A percentile compares a stretch with the other conserved stretches of the same genome.
These are phyloP conservation scores for Coemansia sp. DNA, from an alignment of 192 early-diverging fungal genomes.

Conservation along the genomic window DNA sequence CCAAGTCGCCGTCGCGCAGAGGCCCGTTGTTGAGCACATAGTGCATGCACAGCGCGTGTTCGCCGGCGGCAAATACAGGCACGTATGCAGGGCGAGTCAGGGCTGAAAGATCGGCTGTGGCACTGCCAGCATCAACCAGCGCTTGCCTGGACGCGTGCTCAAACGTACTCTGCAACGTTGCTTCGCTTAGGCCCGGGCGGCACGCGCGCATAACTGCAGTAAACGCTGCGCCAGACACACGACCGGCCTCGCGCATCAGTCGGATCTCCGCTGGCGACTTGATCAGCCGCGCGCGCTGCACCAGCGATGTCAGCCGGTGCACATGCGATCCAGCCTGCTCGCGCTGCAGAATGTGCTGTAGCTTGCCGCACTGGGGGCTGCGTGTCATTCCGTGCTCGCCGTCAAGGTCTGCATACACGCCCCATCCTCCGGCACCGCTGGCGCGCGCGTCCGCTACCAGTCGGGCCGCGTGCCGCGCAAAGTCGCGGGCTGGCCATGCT, in stretches of 20 bases:
- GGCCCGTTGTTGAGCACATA: conserved; percentile 82
- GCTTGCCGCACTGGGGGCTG: conserved; percentile 23
- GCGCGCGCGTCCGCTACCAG: conserved; percentile 11
- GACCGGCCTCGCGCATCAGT: conserved; percentile 73
- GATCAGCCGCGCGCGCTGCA: conserved; percentile 72
- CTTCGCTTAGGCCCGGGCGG: conserved; percentile 67
- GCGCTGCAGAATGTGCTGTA: conserved; percentile 16
- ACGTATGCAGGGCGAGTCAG: conserved; percentile 76
- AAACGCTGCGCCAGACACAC: conserved; percentile 79
- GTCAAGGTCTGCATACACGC: conserved; percentile 31
- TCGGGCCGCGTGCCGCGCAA: conserved; percentile 16
- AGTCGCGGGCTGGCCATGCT: conserved; percentile 34
- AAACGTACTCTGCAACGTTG: conserved; percentile 70
- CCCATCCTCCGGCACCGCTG: conserved; percentile 5
- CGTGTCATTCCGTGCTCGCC: conserved; percentile 21
- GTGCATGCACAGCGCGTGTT: conserved; percentile 89
- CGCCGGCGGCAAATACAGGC: conserved; percentile 91
- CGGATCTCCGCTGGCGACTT: conserved; percentile 77
- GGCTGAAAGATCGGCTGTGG: conserved; percentile 18
- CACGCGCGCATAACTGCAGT: conserved; percentile 74
- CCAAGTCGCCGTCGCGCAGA: conserved; percentile 69
- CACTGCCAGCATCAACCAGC: conserved; percentile 23
- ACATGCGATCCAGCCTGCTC: conserved; percentile 23
- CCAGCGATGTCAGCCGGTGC: conserved; percentile 57
- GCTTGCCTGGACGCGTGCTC: conserved; percentile 62